Base-by-base conservation (phyloP, 1,284 basidiomycete genomes). In the Austropuccinia psidii region DNA sequence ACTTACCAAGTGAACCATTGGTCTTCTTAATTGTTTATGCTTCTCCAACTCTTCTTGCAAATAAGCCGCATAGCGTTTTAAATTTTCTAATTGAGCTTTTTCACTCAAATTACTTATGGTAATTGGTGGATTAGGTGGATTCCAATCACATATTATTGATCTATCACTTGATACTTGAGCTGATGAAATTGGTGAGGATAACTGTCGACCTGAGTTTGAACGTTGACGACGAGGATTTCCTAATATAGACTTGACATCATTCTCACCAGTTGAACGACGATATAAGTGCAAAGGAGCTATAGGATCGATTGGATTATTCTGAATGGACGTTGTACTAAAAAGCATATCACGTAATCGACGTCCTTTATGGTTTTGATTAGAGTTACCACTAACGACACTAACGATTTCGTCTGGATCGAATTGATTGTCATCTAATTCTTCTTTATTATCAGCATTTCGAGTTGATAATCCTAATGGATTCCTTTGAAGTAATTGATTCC, bases 81-180 rank as follows among this genome's bases (percentile, higher is more conserved):
- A 81, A 21, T 90, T 88, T 60, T 96, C 93, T 73, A 95, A 82
- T 80, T 98, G 95, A 4, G 86, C 84, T 82, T 97, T 93, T 80
- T 98, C 95, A 77, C 91, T 89, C 60, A 97, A 87, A n/a, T 84
- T 84, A 77, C 91, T 95, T 2, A 90, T 83, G 43, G 93, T 87
- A 24, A 87, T 86, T 2, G 94, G 90, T 0, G 90, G 87, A 77
- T 89, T 84, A 0, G 95, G 94, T 2, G 89, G 85, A 79, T 91
- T 92, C 96, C 96, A 98, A 67, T 98, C 96, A 79, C 89, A 90
- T 81, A 98, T 87, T 27, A 52, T 55, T 24, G 57, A 78, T 85
- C 85, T n/a, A 86, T 86, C 78, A n/a, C n/a, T n/a, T 88, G 85
- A 77, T 96, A 50, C 93, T 57, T 79, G 76, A 3, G 83, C 81